phyloP scores from a whole-genome alignment of 176 grass and related monocot genomes.

The sorghum (Sorghum bicolor) region Sorghum_bicolor_NCBIv3 NC_012870.2:68434001-68434500 shows the following conservation, averaged over 20 bases:
- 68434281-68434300: slow-evolving; percentile 15
- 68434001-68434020: not conserved
- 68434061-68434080: not conserved
- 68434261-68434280: not conserved
- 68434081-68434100: not conserved
- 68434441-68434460: not conserved
- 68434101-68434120: slow-evolving; percentile 20
- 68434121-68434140: not conserved
- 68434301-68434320: not conserved
- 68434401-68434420: not conserved
- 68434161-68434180: not conserved
- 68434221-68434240: not conserved
- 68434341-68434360: too few species aligned
- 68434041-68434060: not conserved
- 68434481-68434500: not conserved
- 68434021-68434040: not conserved
- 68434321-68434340: not conserved
- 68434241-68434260: slow-evolving; percentile 7
- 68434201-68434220: slow-evolving; percentile 35
- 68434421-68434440: not conserved
- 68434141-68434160: not conserved
- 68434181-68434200: not conserved
- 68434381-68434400: not conserved
- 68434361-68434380: too few species aligned
- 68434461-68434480: not conserved